Percentiles rank a stretch among this genome's conserved stretches.
These are phyloP conservation scores for Amniculicola lignicola DNA, from an alignment of 495 filamentous ascomycete species.

Conservation along the genomic window DNA sequence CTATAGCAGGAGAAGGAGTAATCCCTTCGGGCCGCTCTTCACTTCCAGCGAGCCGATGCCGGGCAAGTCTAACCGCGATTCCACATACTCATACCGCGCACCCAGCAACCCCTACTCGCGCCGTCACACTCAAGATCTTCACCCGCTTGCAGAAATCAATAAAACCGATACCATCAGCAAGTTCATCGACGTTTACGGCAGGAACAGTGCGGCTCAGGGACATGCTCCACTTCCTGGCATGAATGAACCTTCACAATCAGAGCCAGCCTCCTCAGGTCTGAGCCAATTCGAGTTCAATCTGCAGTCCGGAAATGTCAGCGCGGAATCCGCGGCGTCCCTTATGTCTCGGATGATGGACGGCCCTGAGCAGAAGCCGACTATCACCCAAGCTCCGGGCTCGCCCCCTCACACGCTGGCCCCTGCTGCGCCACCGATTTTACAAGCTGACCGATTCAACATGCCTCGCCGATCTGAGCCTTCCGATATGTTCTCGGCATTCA, in stretches of 20 bases:
- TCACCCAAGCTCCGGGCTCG: not conserved
- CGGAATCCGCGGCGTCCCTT: not conserved
- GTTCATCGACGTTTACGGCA: slow-evolving; percentile 29
- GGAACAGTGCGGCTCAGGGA: not conserved
- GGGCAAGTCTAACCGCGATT: slow-evolving; percentile 2
- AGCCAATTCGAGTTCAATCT: slow-evolving; percentile 32
- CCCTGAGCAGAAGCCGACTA: not conserved
- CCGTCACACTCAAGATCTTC: slow-evolving; percentile 7
- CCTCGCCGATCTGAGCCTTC: slow-evolving; percentile 12
- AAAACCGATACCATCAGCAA: slow-evolving; percentile 32
- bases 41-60: slow-evolving; percentile 1
- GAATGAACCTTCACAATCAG: not conserved
- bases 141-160: slow-evolving; percentile 1
- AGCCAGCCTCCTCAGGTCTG: slow-evolving; percentile 9
- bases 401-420: slow-evolving; percentile 25
- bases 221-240: not conserved
- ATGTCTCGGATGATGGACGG: not conserved
- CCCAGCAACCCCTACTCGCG: slow-evolving; percentile 15
- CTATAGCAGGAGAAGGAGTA: slow-evolving; percentile 8
- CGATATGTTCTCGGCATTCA: slow-evolving; percentile 26
- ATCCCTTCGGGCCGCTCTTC: slow-evolving; percentile 2
- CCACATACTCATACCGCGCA: slow-evolving; percentile 1
- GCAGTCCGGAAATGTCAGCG: not conserved
- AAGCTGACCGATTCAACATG: slow-evolving; percentile 7
- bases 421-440: slow-evolving; percentile 16